Evolutionary conservation across 768 basidiomycete genomes (phyloP).

Genomic region (Boletus vinaceobasis): DNA sequence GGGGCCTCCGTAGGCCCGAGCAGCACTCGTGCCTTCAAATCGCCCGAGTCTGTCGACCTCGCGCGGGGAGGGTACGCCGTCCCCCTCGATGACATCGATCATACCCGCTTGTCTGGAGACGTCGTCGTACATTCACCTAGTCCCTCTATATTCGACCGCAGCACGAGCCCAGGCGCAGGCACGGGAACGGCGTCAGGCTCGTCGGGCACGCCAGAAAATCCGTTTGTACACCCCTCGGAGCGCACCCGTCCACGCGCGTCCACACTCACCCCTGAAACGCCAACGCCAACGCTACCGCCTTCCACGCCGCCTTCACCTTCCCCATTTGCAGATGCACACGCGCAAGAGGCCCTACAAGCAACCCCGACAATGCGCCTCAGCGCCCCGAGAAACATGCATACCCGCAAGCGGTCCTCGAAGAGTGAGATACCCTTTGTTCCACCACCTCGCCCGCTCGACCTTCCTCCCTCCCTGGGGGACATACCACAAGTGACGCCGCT

Average conservation of each 20-base stretch:
- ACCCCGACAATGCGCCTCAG: not conserved
- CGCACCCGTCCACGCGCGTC: constrained; percentile 1
- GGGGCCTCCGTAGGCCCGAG: constrained; percentile 26
- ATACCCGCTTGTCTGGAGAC: constrained; percentile 33
- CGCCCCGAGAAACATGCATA: not conserved
- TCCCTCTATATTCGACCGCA: constrained; percentile 18
- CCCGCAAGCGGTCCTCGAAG: constrained; percentile 1
- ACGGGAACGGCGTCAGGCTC: not conserved
- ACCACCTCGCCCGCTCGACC: constrained; percentile 55
- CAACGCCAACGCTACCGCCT: not conserved
- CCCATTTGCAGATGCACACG: constrained; percentile 39
- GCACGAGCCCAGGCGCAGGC: constrained; percentile 8
- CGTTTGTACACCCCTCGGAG: constrained; percentile 38
- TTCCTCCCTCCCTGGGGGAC: constrained; percentile 45
- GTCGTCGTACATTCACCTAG: constrained; percentile 33
- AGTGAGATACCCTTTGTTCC: constrained; percentile 26
- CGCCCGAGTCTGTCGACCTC: constrained; percentile 49
- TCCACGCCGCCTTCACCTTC: constrained; percentile 13
- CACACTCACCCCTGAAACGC: not conserved
- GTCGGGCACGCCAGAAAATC: constrained; percentile 33
- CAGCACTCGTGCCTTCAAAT: constrained; percentile 44
- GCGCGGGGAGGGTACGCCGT: constrained; percentile 33
- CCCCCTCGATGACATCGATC: constrained; percentile 51
- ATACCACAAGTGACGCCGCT: constrained; percentile 36
- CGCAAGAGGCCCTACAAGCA: constrained; percentile 18